Percentiles rank a stretch among this genome's conserved stretches.
Conservation (phyloP, 371 early-diverging fungal genomes). For the Synchytrium microbalum region DNA sequence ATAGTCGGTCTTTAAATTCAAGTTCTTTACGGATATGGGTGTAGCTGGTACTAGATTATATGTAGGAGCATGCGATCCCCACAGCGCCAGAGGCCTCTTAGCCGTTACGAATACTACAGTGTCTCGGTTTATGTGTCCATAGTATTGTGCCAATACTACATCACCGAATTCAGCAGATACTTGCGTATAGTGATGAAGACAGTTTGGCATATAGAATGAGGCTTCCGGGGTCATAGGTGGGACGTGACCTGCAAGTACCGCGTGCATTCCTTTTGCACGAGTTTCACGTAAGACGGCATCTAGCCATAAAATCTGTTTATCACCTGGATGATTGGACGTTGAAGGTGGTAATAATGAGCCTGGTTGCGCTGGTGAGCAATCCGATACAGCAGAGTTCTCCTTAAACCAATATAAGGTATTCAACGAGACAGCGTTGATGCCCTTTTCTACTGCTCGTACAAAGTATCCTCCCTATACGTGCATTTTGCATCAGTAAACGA, state of each 20-base stretch:
- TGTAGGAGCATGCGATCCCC: no score
- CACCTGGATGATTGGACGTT: slow-evolving; percentile 15
- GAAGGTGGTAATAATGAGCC: slow-evolving; percentile 1
- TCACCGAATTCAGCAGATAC: slow-evolving; percentile 31
- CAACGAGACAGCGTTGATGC: no score
- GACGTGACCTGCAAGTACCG: slow-evolving; percentile 32
- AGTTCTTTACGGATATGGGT: no score
- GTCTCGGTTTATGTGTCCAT: slow-evolving; percentile 36
- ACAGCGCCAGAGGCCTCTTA: no score
- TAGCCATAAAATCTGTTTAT: slow-evolving; percentile 27
- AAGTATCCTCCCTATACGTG: no score
- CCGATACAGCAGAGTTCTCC: slow-evolving; percentile 15
- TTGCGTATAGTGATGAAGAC: slow-evolving; percentile 22
- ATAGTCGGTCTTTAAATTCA: no score
- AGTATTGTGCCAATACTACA: slow-evolving; percentile 27
- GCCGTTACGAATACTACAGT: slow-evolving; percentile 9
- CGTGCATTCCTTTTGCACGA: slow-evolving; percentile 6
- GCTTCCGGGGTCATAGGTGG: slow-evolving; percentile 20
- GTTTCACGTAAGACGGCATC: slow-evolving; percentile 12
- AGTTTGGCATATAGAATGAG: slow-evolving; percentile 16
- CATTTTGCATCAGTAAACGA: no score
- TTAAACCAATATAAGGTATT: slow-evolving; percentile 27
- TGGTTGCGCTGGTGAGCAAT: slow-evolving; percentile 11
- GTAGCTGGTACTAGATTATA: no score
- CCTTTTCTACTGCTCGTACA: no score